Conservation (phyloP, 2,329 filamentous ascomycete species). For the Huntiella omanensis region DNA sequence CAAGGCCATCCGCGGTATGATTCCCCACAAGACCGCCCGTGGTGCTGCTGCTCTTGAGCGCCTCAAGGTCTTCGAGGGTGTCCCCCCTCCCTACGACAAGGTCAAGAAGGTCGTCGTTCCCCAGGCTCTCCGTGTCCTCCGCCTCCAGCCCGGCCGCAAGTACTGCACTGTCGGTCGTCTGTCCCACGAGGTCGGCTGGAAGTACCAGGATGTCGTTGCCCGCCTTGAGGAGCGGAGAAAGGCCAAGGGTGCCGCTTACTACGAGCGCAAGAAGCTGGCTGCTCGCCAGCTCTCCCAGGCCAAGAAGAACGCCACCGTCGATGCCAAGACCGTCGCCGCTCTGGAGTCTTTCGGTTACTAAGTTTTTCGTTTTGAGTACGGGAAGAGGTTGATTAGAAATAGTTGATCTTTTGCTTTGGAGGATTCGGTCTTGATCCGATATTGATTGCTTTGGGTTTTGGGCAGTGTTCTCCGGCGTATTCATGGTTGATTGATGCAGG, state of each 20-base stretch:
- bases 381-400: conserved; percentile 4
- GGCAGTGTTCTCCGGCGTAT: no score
- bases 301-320: conserved; percentile 77
- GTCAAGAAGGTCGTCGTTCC: conserved; percentile 99
- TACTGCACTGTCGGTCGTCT: conserved; percentile 98
- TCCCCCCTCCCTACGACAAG: conserved; percentile 97
- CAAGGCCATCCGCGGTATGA: conserved; percentile 99
- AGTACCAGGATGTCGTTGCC: conserved; percentile 98
- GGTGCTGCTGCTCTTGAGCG: conserved; percentile 92
- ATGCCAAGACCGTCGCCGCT: conserved; percentile 72
- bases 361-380: conserved; percentile 27
- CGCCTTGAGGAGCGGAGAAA: conserved; percentile 99
- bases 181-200: conserved; percentile 99
- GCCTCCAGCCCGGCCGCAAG: conserved; percentile 97
- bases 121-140: conserved; percentile 89
- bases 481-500: not conserved
- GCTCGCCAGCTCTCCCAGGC: conserved; percentile 79
- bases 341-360: conserved; percentile 89
- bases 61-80: conserved; percentile 99
- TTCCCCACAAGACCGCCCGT: conserved; percentile 98
- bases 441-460: conserved; percentile 2
- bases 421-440: not conserved
- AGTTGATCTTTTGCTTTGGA: conserved; percentile 3
- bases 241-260: conserved; percentile 98
- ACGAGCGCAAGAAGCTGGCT: conserved; percentile 98